Percentiles rank a stretch among this genome's conserved stretches.
These are phyloP conservation scores for Brassica juncea DNA, from an alignment of 345 rosid species.

Conservation along the genomic window DNA sequence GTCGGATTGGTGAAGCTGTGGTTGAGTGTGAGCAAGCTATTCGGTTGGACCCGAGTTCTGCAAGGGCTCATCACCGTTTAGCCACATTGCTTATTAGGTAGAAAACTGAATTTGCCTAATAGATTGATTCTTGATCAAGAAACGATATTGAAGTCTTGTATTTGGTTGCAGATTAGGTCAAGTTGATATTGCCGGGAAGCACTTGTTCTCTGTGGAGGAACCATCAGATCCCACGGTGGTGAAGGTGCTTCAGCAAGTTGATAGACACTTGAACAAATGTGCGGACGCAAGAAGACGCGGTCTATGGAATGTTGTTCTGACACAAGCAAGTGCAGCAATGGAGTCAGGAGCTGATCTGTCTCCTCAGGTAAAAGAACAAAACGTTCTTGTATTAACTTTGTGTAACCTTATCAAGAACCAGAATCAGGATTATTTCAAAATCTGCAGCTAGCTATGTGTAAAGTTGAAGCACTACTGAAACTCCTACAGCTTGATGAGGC, in stretches of 20 bases:
- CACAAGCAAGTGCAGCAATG: conserved; percentile 72
- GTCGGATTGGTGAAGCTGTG: conserved; percentile 74
- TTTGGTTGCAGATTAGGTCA: conserved; percentile 76
- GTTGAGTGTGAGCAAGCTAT: conserved; percentile 82
- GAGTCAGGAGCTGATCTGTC: conserved; percentile 82
- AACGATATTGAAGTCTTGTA: background rate
- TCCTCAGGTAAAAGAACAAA: conserved; percentile 60
- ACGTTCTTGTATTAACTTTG: background rate
- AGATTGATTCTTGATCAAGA: background rate
- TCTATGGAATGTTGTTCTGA: conserved; percentile 71
- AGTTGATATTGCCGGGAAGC: conserved; percentile 72
- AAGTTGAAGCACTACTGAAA: conserved; percentile 90
- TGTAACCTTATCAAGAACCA: conserved; percentile 36
- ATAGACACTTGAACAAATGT: conserved; percentile 73
- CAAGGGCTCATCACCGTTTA: conserved; percentile 88
- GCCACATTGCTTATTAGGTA: conserved; percentile 80
- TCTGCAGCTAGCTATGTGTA: conserved; percentile 90
- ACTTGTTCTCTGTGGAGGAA: conserved; percentile 51
- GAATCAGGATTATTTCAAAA: conserved; percentile 25
- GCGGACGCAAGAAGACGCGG: conserved; percentile 65
- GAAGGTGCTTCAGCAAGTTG: conserved; percentile 66
- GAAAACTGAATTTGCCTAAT: background rate
- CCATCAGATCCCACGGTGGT: conserved; percentile 60
- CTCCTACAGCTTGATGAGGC: conserved; percentile 85
- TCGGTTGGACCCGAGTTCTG: conserved; percentile 68